Conservation (phyloP, 768 basidiomycete genomes). For the Suillus subluteus region DNA sequence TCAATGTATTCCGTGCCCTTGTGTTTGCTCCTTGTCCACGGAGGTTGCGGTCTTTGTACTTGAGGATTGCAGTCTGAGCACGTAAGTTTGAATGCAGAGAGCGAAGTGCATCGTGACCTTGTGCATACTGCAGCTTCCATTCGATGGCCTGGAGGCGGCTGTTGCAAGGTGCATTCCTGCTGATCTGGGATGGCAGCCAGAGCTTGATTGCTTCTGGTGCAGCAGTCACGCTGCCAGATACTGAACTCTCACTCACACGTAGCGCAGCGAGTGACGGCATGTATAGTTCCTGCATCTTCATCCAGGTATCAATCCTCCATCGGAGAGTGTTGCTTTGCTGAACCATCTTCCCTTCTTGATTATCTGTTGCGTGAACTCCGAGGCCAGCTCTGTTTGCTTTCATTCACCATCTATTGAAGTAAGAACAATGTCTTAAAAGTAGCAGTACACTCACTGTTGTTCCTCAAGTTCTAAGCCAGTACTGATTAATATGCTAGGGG, state of each 20-base stretch:
- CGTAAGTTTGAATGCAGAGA: background rate
- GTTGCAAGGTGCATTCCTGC: background rate
- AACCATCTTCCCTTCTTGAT: background rate
- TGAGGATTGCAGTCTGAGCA: background rate
- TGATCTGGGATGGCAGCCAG: too few species aligned
- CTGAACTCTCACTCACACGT: background rate
- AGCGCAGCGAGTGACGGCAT: background rate
- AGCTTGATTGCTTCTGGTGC: too few species aligned
- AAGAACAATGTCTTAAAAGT: background rate
- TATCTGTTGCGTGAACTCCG: background rate
- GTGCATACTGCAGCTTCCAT: background rate
- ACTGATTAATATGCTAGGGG: background rate
- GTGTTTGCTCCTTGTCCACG: background rate
- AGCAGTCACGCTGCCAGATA: too few species aligned
- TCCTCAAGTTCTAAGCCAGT: background rate
- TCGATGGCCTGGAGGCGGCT: background rate
- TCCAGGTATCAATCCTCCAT: background rate
- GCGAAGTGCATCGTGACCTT: background rate
- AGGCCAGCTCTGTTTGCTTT: background rate
- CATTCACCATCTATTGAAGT: background rate
- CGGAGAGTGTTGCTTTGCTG: background rate
- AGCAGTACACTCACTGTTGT: background rate
- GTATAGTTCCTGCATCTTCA: background rate
- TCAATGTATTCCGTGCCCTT: background rate
- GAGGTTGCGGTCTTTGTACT: background rate